phyloP scores from a whole-genome alignment of 352 stramenopile genomes.

The Pythium guiyangense region DNA sequence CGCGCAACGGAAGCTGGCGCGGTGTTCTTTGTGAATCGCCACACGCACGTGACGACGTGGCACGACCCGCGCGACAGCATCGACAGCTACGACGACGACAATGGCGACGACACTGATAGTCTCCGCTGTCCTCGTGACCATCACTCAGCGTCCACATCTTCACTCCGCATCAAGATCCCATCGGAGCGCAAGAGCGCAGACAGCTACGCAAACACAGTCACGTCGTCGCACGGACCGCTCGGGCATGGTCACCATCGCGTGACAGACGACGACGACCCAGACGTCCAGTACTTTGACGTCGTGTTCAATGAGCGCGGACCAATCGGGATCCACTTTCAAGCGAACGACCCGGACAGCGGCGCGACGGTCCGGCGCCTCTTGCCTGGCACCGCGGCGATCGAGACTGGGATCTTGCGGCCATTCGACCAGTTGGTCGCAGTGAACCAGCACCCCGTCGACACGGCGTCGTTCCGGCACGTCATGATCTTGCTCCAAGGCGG shows the following conservation, averaged over 20 bases:
- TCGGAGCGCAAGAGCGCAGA: conserved; percentile 4
- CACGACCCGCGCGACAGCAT: conserved; percentile 46
- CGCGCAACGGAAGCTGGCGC: conserved; percentile 56
- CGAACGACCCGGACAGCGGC: conserved; percentile 59
- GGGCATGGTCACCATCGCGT: not conserved
- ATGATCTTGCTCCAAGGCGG: conserved; percentile 81
- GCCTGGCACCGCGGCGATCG: conserved; percentile 48
- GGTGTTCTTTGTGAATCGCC: conserved; percentile 79
- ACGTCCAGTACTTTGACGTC: conserved; percentile 43
- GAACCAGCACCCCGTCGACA: conserved; percentile 64
- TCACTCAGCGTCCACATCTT: no score
- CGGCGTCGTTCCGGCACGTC: conserved; percentile 69
- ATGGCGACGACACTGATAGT: not conserved
- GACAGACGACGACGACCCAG: not conserved
- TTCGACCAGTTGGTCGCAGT: conserved; percentile 71
- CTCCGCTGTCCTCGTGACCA: no score
- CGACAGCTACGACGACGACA: conserved; percentile 1
- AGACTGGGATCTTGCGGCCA: conserved; percentile 39
- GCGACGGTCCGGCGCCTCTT: conserved; percentile 59
- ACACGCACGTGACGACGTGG: conserved; percentile 73
- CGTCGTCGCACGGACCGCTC: not conserved
- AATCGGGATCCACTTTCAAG: conserved; percentile 83
- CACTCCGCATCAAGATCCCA: conserved; percentile 9
- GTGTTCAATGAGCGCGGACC: conserved; percentile 67
- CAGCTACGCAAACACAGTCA: conserved; percentile 10